phyloP scores from a whole-genome alignment of 2,329 filamentous ascomycete species.

The Microdochium trichocladiopsis region DNA sequence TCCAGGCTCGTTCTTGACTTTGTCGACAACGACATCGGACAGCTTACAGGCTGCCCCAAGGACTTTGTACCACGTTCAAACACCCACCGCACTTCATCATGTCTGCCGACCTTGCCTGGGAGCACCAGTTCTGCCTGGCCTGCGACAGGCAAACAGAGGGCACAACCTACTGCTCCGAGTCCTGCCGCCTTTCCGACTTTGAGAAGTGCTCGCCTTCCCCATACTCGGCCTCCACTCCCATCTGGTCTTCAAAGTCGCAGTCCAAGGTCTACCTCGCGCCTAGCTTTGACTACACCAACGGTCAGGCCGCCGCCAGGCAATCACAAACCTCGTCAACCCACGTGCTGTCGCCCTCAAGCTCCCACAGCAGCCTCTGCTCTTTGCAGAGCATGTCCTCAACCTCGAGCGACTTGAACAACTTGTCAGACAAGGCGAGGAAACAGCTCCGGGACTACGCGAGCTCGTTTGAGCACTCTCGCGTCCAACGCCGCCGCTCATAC shows the following conservation, averaged over 20 bases:
- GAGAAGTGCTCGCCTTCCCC: conserved; percentile 52
- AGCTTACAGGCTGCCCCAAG: neutral
- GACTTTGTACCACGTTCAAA: conserved; percentile 5
- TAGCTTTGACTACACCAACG: conserved; percentile 66
- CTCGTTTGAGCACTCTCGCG: conserved; percentile 76
- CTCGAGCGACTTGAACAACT: conserved; percentile 41
- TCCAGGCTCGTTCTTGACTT: neutral
- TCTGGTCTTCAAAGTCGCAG: conserved; percentile 51
- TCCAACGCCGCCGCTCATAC: conserved; percentile 50
- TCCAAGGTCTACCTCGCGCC: conserved; percentile 65
- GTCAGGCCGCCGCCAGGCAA: conserved; percentile 36
- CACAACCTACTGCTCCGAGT: conserved; percentile 85
- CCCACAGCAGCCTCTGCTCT: conserved; percentile 78
- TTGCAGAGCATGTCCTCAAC: conserved; percentile 57
- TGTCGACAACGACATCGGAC: neutral
- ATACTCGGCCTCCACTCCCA: conserved; percentile 34
- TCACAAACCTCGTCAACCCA: conserved; percentile 28
- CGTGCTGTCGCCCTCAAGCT: conserved; percentile 63
- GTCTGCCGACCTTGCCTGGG: conserved; percentile 60
- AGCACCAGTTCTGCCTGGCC: conserved; percentile 86
- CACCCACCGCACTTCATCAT: conserved; percentile 26
- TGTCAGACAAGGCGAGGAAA: conserved; percentile 71
- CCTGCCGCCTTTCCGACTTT: conserved; percentile 81
- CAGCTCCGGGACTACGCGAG: conserved; percentile 82
- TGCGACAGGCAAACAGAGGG: conserved; percentile 85